phyloP scores from a whole-genome alignment of 225 moss, liverwort and hornwort genomes.

The Bryoerythrophyllum caledonicum region DNA sequence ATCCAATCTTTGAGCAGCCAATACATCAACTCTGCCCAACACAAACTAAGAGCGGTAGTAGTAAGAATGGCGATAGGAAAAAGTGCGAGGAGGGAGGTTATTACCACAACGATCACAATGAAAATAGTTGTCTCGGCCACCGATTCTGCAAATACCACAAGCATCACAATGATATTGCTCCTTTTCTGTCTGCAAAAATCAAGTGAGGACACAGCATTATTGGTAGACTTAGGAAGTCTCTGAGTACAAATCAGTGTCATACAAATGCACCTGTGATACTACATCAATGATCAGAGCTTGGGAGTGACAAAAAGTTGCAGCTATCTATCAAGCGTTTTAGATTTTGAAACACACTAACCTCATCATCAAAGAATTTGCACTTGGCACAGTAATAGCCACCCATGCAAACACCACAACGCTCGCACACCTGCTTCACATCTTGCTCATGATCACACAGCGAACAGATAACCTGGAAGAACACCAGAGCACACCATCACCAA shows the following conservation, averaged over 20 bases:
- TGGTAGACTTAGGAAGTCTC: not conserved
- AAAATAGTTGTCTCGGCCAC: slow-evolving; percentile 88
- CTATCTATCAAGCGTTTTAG: not conserved
- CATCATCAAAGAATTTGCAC: slow-evolving; percentile 87
- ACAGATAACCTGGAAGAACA: slow-evolving; percentile 66
- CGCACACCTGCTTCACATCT: slow-evolving; percentile 70
- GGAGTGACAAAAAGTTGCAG: not conserved
- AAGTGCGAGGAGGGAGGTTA: not conserved
- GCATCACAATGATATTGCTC: slow-evolving; percentile 83
- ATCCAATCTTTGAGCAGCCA: slow-evolving; percentile 5
- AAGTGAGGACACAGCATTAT: not conserved
- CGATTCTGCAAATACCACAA: slow-evolving; percentile 90
- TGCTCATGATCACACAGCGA: slow-evolving; percentile 80
- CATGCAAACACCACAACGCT: slow-evolving; percentile 78
- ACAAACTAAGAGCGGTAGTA: slow-evolving; percentile 3
- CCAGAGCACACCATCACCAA: not conserved
- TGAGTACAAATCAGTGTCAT: too few relatives aligned
- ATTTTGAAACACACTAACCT: slow-evolving; percentile 40
- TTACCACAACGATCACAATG: slow-evolving; percentile 63
- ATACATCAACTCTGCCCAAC: too few relatives aligned
- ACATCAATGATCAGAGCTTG: not conserved
- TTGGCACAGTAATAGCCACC: slow-evolving; percentile 74
- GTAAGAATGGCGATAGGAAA: too few relatives aligned
- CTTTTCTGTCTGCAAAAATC: slow-evolving; percentile 52
- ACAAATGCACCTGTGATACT: too few relatives aligned